Base-by-base conservation (phyloP, 495 filamentous ascomycete species). In the Lasiosphaeria ovina region DNA sequence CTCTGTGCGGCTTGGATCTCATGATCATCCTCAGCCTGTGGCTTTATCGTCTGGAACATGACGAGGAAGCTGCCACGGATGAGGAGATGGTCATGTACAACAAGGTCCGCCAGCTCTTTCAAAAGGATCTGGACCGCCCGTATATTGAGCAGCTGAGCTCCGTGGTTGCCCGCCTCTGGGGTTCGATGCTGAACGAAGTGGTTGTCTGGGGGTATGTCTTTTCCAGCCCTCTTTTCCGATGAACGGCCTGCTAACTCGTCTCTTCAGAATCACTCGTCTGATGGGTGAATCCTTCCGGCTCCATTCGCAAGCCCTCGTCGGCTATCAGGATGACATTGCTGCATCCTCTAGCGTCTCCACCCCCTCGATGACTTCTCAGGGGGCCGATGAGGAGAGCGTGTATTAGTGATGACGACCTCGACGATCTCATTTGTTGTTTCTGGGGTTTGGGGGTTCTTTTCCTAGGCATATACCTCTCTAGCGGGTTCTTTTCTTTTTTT, bases 251-350 rank as follows among this genome's bases (percentile, higher is more conserved):
- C 89, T 88, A 80, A 88, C 74, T 44, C 35, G 9, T 9, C 16
- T 48, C 40, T 68, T 8, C 64, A 98, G 94, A 62, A 97, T 98
- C 72, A 97, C 93, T 66, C 91, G 94, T 72, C 83, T 98, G 38
- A 95, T 98, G 89, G 94, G 94, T 71, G 95, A 98, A 73, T 92
- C 94, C 51, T 98, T 98, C 85, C 92, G 94, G 70, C 88, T 97
- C 59, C 93, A 97, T 76, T 89, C 94, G 14, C 92, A 98, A 75
- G 92, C 94, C 54, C 85, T 98, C 24, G 83, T 90, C 49, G 91
- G 94, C 72, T 97, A 96, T 72, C 92, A 96, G 67, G 95, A 97
- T 70, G 90, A 85, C 66, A 70, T 81, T 62, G 80, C 81, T 60
- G 77, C 75, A 54, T 79, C 79, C 44, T 83, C 82, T n/a, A 81